Percentiles rank a stretch among this genome's conserved stretches.
phyloP scores from a whole-genome alignment of 257 asterid genomes.

The Solanum bulbocastanum region DNA sequence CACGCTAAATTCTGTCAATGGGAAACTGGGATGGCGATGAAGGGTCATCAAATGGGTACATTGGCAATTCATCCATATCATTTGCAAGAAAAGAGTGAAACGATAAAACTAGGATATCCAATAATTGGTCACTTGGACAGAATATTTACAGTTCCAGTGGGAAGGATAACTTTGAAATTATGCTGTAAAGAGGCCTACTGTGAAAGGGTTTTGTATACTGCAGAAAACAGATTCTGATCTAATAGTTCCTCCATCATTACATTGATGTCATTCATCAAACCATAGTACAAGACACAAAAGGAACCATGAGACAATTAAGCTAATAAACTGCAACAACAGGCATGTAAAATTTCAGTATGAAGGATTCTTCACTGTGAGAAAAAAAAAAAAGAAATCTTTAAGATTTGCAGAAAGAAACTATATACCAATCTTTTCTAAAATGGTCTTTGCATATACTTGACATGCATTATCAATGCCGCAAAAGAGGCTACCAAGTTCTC shows the following conservation, averaged over 20 bases:
- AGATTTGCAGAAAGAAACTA: background rate
- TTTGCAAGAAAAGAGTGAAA: background rate
- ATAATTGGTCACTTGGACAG: background rate
- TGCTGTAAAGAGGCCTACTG: background rate
- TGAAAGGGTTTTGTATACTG: background rate
- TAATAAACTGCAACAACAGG: background rate
- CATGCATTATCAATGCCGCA: slow-evolving; percentile 94
- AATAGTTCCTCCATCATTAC: background rate
- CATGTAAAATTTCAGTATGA: background rate
- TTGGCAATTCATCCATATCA: background rate
- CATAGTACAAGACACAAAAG: background rate
- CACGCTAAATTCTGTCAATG: background rate
- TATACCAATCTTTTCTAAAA: slow-evolving; percentile 70
- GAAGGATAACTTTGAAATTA: background rate
- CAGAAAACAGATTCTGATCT: background rate
- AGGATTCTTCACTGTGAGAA: background rate
- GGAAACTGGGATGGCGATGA: background rate
- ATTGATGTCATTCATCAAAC: background rate
- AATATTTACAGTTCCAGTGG: background rate
- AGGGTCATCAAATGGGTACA: background rate
- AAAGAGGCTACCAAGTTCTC: slow-evolving; percentile 77
- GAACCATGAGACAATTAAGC: background rate
- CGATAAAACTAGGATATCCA: background rate
- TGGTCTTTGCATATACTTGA: slow-evolving; percentile 71
- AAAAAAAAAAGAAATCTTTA: background rate